phyloP scores from a whole-genome alignment of 495 filamentous ascomycete species.

The Beverwykella pulmonaria region DNA sequence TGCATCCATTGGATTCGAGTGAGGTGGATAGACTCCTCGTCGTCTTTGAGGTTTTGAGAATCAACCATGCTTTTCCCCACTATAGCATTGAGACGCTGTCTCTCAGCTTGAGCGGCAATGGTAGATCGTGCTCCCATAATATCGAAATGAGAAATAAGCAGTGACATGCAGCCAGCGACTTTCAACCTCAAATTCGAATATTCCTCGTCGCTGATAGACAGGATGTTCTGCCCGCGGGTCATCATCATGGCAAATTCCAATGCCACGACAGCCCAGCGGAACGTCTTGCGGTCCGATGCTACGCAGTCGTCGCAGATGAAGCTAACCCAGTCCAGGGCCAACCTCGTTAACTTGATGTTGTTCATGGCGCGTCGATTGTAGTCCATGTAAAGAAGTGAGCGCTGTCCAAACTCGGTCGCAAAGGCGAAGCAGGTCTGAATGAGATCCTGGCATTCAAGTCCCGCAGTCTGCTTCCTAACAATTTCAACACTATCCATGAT shows the following conservation, averaged over 20 bases:
- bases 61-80: slow-evolving; percentile 75
- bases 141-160: slow-evolving; percentile 97
- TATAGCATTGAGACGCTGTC: slow-evolving; percentile 74
- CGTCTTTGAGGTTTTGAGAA: slow-evolving; percentile 74
- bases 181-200: slow-evolving; percentile 80
- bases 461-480: slow-evolving; percentile 80
- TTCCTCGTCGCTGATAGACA: slow-evolving; percentile 82
- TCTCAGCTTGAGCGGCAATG: slow-evolving; percentile 88
- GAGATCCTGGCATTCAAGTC: slow-evolving; percentile 87
- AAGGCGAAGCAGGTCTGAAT: slow-evolving; percentile 99
- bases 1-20: slow-evolving; percentile 72
- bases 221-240: slow-evolving; percentile 87
- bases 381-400: slow-evolving; percentile 91
- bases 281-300: slow-evolving; percentile 91
- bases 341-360: slow-evolving; percentile 87
- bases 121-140: slow-evolving; percentile 96
- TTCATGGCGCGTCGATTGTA: slow-evolving; percentile 92
- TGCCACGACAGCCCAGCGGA: slow-evolving; percentile 93
- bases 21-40: slow-evolving; percentile 76
- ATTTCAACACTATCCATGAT: slow-evolving; percentile 99
- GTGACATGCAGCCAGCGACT: slow-evolving; percentile 95
- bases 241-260: slow-evolving; percentile 97
- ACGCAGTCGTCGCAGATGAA: slow-evolving; percentile 98
- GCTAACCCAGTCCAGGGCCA: slow-evolving; percentile 94
- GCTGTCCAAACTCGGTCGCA: slow-evolving; percentile 94